Percentiles rank a stretch among this genome's conserved stretches.
Conservation (phyloP, 2,329 filamentous ascomycete species). For the Fusarium succisae region DNA sequence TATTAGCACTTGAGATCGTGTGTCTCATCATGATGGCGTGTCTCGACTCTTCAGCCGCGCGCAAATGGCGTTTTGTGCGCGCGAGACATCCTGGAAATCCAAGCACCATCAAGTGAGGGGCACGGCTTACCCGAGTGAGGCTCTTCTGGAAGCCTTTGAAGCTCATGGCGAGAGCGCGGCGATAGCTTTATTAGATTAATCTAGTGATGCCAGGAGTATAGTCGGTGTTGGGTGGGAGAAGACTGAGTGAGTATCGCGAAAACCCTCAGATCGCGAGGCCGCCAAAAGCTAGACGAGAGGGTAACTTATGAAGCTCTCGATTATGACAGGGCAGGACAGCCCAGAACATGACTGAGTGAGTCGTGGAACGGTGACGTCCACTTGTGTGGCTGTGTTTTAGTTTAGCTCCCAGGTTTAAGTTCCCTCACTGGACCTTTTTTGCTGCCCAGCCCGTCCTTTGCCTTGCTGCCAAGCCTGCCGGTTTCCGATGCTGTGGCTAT, state of each 20-base stretch:
- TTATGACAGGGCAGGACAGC: conserved; percentile 26
- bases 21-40: neutral
- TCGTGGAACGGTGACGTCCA: conserved; percentile 46
- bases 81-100: conserved; percentile 12
- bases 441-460: conserved; percentile 25
- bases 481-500: conserved; percentile 30
- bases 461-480: conserved; percentile 24
- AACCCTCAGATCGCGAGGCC: conserved; percentile 40
- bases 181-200: neutral
- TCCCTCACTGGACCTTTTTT: conserved; percentile 17
- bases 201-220: neutral
- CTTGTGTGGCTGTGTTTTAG: conserved; percentile 42
- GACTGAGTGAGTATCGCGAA: conserved; percentile 22
- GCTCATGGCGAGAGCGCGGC: conserved; percentile 73
- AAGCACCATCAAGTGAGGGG: conserved; percentile 44
- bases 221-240: conserved; percentile 8
- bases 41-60: neutral
- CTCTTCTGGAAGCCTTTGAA: conserved; percentile 96
- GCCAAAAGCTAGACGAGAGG: conserved; percentile 40
- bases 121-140: conserved; percentile 76
- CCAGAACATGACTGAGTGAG: conserved; percentile 23
- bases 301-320: conserved; percentile 38
- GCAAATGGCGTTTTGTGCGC: conserved; percentile 25
- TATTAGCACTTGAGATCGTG: conserved; percentile 5
- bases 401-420: conserved; percentile 8